A percentile compares a stretch with the other conserved stretches of the same genome.
Conservation (phyloP, 495 filamentous ascomycete species). For the Pseudoneurospora amorphoporcata region DNA sequence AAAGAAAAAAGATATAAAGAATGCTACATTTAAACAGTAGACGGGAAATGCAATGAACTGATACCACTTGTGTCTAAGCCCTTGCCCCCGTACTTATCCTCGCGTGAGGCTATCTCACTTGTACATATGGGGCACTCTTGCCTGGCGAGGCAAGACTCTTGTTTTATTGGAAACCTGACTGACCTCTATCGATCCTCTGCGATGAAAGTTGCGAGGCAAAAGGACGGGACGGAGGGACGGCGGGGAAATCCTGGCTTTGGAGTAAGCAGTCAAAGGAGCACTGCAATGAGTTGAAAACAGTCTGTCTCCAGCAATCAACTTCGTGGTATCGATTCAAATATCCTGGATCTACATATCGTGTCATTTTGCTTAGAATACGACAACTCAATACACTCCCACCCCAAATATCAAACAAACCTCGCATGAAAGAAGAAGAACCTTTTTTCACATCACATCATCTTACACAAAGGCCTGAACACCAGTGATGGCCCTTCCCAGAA, state of each 20-base stretch:
- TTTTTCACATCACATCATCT: conserved; percentile 1
- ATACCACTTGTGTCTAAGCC: no score
- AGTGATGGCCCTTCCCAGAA: conserved; percentile 53
- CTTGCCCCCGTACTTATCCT: not conserved
- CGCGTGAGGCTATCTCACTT: not conserved
- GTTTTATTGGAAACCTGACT: not conserved
- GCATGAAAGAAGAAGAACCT: not conserved
- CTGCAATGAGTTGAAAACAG: not conserved
- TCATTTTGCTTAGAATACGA: not conserved
- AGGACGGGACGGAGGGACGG: not conserved
- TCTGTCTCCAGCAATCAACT: not conserved
- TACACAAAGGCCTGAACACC: conserved; percentile 50
- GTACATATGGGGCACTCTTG: not conserved
- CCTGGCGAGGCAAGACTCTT: not conserved
- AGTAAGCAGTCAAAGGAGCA: not conserved
- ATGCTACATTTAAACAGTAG: no score
- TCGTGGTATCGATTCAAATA: not conserved
- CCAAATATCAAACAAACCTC: no score
- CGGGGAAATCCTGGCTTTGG: not conserved
- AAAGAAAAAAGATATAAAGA: no score
- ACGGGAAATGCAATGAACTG: no score
- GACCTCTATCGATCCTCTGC: not conserved
- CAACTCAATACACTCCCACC: no score
- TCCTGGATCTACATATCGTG: not conserved
- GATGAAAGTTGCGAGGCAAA: not conserved